phyloP scores from a whole-genome alignment of 805 yeast genomes.

The Lachancea quebecensis region DNA sequence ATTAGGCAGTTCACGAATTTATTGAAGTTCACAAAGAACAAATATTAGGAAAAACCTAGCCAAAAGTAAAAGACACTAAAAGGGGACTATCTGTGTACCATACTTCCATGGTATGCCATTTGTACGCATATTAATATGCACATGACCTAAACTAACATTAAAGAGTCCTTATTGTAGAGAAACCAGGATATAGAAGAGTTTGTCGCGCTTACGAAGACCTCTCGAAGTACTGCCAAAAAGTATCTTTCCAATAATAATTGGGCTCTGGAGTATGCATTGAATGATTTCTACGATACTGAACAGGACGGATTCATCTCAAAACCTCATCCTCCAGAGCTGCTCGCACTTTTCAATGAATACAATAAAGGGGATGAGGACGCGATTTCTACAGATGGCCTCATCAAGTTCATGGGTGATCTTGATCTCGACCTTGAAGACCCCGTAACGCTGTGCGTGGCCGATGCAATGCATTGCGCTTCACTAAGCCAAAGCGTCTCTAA shows the following conservation, averaged over 20 bases:
- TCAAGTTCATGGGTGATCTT: slow-evolving; percentile 58
- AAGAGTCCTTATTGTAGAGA: not conserved
- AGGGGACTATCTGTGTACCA: too few relatives aligned
- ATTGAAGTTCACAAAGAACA: not conserved
- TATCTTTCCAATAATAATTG: slow-evolving; percentile 23
- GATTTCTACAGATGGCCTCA: slow-evolving; percentile 76
- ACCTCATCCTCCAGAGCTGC: slow-evolving; percentile 17
- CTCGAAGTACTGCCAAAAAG: slow-evolving; percentile 15
- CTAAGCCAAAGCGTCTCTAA: slow-evolving; percentile 17
- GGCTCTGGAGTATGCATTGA: slow-evolving; percentile 27
- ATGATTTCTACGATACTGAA: slow-evolving; percentile 29
- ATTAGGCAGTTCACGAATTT: not conserved
- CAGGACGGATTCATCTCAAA: slow-evolving; percentile 16
- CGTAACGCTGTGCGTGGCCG: slow-evolving; percentile 62
- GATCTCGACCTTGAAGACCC: slow-evolving; percentile 70
- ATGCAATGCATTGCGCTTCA: slow-evolving; percentile 42
- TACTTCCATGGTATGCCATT: too few relatives aligned
- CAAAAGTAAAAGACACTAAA: too few relatives aligned
- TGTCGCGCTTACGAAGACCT: slow-evolving; percentile 20
- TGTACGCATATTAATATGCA: too few relatives aligned
- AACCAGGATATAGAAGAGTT: slow-evolving; percentile 14
- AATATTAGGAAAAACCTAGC: too few relatives aligned
- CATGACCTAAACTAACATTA: not conserved
- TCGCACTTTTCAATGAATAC: slow-evolving; percentile 16
- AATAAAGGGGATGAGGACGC: slow-evolving; percentile 22